Percentiles rank a stretch among this genome's conserved stretches.
Evolutionary conservation across 768 basidiomycete species (phyloP).

Genomic region (Tylopilus intermedius): DNA sequence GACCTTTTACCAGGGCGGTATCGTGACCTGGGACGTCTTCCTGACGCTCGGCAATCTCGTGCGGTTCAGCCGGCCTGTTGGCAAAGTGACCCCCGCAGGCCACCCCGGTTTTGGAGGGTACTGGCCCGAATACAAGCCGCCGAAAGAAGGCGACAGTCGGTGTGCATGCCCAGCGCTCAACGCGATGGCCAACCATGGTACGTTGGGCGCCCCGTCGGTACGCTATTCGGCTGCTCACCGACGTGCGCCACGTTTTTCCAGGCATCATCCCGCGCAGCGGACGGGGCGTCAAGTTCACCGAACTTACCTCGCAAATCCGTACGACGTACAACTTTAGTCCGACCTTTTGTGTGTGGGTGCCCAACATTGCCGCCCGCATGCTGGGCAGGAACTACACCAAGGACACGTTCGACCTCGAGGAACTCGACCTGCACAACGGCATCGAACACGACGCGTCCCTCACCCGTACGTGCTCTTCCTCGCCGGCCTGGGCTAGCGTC

Average conservation of each 20-base stretch:
- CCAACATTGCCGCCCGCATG: constrained; percentile 54
- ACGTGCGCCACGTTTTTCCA: constrained; percentile 1
- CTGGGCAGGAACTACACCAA: constrained; percentile 50
- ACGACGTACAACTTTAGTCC: constrained; percentile 66
- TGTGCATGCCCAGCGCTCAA: constrained; percentile 74
- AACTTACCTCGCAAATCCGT: constrained; percentile 41
- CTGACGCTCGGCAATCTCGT: constrained; percentile 20
- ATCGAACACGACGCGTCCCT: constrained; percentile 35
- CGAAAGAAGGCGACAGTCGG: constrained; percentile 61
- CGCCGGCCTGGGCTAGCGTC: too few species aligned
- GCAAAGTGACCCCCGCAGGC: constrained; percentile 52
- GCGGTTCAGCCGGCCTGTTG: constrained; percentile 30
- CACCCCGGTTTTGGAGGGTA: constrained; percentile 55
- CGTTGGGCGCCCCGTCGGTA: not conserved
- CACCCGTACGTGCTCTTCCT: constrained; percentile 24
- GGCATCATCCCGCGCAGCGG: constrained; percentile 57
- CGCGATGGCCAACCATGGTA: constrained; percentile 81
- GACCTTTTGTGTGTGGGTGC: constrained; percentile 63
- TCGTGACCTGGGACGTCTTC: constrained; percentile 20
- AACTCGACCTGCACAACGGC: constrained; percentile 69
- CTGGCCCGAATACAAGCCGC: constrained; percentile 65
- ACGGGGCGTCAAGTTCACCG: constrained; percentile 59
- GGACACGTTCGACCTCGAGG: constrained; percentile 60
- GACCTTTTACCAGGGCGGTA: constrained; percentile 2
- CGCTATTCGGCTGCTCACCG: not conserved